Evolutionary conservation across 2,329 filamentous ascomycete species (phyloP), one percentile per base, ranked within the genome.

Genomic region (Aureobasidium lini): DNA sequence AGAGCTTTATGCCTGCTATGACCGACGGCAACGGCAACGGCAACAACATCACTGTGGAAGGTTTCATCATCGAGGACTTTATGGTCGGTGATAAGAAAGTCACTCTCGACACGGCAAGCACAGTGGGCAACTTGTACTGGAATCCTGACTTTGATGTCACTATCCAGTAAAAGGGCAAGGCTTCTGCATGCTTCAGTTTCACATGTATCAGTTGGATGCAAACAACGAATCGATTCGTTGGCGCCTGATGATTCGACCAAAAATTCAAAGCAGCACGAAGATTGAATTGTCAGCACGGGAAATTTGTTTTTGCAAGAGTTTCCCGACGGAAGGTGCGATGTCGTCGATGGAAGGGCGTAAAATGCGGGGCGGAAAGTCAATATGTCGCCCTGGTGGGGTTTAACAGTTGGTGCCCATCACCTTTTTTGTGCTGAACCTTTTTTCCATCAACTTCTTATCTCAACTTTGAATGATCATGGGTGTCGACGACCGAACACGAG

Each of bases 1-100:
- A 56, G 29, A 56, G 52, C 28, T 56, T 56, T 16, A 56, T 56
- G 52, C 52, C 52, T 5, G 29, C 29, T 2, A 56, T 56, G 52
- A 46, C n/a, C 5, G 52, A 56, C 11, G 40, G 4, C 5, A 32
- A 16, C 11, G 40, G 4, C 5, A 32, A 16, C 11, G 52, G 52
- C 6, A 46, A 44, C 4, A 46, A 56, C 34, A 16, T 56, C 3
- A 56, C 29, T 46, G 52, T 56, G 4, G 52, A 46, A 10, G 31
- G 16, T 15, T 56, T 56, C 10, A 29, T 56, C 16, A 56, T 56
- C 28, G 28, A 23, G n/a, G 37, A 56, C 15, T 56, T 57, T 16
- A 8, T 37, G 18, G 52, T 57, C n/a, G 52, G 52, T n/a, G 39
- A 36, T 10, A 40, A 57, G 10, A 57, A 57, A 18, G 40, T 57